phyloP scores from a whole-genome alignment of 2,329 filamentous ascomycete genomes.

The Xylaria sp. region DNA sequence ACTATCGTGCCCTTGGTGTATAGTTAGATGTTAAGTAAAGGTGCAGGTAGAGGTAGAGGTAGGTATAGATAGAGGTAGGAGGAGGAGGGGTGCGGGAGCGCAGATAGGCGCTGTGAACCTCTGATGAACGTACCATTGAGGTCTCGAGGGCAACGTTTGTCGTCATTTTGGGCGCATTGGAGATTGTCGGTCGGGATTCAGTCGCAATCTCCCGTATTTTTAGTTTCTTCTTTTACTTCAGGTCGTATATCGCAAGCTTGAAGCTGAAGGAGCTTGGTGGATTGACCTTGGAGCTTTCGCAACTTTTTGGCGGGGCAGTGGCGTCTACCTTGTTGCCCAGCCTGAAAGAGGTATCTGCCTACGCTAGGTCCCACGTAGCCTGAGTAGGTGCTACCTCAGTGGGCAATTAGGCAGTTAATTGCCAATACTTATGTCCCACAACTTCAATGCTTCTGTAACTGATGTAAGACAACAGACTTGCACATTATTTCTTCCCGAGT shows the following conservation, averaged over 20 bases:
- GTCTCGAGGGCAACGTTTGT: conserved; percentile 86
- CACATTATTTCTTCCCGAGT: neutral
- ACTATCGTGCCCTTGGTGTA: conserved; percentile 78
- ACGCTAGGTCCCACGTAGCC: too few relatives aligned
- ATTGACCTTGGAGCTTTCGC: conserved; percentile 17
- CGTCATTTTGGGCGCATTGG: conserved; percentile 65
- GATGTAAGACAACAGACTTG: neutral
- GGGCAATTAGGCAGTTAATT: too few relatives aligned
- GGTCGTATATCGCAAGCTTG: conserved; percentile 19
- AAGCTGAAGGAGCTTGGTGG: conserved; percentile 10
- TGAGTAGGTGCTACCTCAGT: neutral
- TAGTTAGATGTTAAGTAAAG: conserved; percentile 8
- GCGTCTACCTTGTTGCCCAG: neutral
- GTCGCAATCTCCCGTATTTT: neutral
- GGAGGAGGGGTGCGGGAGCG: neutral
- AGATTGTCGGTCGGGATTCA: neutral
- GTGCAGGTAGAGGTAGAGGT: neutral
- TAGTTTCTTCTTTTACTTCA: neutral
- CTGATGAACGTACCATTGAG: conserved; percentile 71
- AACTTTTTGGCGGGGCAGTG: conserved; percentile 38
- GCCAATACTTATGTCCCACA: too few relatives aligned
- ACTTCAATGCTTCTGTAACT: too few relatives aligned
- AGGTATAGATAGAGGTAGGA: conserved; percentile 6
- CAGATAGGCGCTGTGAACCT: too few relatives aligned
- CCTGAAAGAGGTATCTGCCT: neutral